Evolutionary conservation across 371 early-diverging fungal species (phyloP), one percentile per base, ranked within the genome.

Genomic region (Mucor velutinosus): DNA sequence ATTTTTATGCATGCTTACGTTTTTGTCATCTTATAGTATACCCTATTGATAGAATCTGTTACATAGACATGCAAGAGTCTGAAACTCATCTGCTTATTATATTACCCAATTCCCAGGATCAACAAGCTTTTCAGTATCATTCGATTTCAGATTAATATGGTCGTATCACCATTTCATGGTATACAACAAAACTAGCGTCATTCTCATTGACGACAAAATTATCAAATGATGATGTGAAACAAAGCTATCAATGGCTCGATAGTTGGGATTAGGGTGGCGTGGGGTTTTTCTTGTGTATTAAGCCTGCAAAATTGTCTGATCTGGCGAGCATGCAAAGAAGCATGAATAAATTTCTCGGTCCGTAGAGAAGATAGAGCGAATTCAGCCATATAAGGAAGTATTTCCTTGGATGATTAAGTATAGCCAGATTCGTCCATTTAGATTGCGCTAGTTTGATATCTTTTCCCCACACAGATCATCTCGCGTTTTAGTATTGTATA

Each of bases 381-480:
- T 23, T 51, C 51, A 23, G 25, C 51, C 23, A 25, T 23, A 25
- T 51, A 23, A 51, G 51, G 51, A 51, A 51, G 21, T 21, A 51
- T 23, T 51, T 23, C 25, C 51, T 51, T 45, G 19, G 45, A 19
- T 45, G 45, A n/a, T 7, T 1, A n/a, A 45, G 19, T 45, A 45
- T 19, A 45, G 45, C 45, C 45, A 19, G 45, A 45, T 45, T 45
- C 45, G 45, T 45, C 7, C 45, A 45, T 45, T 45, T 45, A 45
- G 19, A 4, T 45, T 45, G 19, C 45, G 17, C 19, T 45, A 37
- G 17, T 45, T 45, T n/a, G 45, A 7, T 45, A 4, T 45, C 21
- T 51, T 51, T 51, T 51, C 51, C 51, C 51, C 51, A 51, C 25
- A 51, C 25, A 25, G 51, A 51, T 51, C 51, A 23, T 51, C 51